Base-by-base conservation (phyloP, 2,329 filamentous ascomycete species). In the Aspergillus transmontanensis region DNA sequence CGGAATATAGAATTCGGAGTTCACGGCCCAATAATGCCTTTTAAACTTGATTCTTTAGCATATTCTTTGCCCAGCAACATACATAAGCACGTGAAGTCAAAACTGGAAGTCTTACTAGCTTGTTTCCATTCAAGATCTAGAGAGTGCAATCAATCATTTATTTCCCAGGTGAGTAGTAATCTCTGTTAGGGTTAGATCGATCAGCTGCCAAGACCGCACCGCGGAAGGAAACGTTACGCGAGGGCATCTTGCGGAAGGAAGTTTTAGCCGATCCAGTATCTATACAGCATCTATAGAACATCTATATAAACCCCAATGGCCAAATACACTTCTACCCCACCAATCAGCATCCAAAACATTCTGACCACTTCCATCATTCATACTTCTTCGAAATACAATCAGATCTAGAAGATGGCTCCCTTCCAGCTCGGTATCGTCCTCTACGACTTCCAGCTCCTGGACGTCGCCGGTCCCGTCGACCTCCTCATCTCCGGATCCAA, bases 401-500 rank as follows among this genome's bases (percentile, higher is more conserved):
- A 21, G 2, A n/a, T 11, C 14, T 12, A 19, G 2, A 30, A 30
- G n/a, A 51, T 51, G 48, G 48, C 48, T 30, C 48, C 48, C 1
- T 9, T 51, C 11, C 48, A 30, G 9, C 19, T 51, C 19, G 48
- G 26, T 30, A n/a, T 51, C 16, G 48, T 51, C 14, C 48, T 51
- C 26, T 51, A 51, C 26, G 26, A 51, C 48, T 51, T 51, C 26
- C 48, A 51, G n/a, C 48, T 51, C 48, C 26, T 51, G 14, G 26
- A 51, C n/a, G 48, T 51, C 14, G 48, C 26, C 14, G 48, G 26
- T 32, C 48, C 48, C 10, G 26, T 51, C 48, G 48, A 51, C 48
- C 4, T 51, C 12, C 16, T 51, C 7, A 10, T 21, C 7, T 19
- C 48, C 5, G 48, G 12, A 10, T 51, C 48, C 12, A 51, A 51